A percentile compares a stretch with the other conserved stretches of the same genome.
These are phyloP conservation scores for Hericium rajendrae DNA, from an alignment of 768 basidiomycete genomes.

Conservation along the genomic window DNA sequence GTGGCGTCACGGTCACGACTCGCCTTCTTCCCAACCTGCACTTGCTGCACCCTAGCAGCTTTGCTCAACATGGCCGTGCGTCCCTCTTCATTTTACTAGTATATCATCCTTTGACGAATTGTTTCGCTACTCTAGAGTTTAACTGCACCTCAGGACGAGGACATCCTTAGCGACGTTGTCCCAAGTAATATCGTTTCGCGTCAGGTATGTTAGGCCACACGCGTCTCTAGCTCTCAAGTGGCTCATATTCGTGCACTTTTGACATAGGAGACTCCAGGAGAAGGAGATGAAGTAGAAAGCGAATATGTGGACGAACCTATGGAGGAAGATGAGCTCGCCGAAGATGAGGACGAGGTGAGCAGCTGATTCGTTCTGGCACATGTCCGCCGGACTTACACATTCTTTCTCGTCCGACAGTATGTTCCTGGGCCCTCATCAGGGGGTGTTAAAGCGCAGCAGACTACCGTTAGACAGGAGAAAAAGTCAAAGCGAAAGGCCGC, in stretches of 20 bases:
- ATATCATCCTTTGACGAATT: neutral
- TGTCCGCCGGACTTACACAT: neutral
- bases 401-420: constrained; percentile 29
- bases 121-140: neutral
- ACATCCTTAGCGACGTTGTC: constrained; percentile 83
- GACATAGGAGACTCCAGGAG: constrained; percentile 40
- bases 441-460: constrained; percentile 27
- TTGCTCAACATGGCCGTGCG: constrained; percentile 12
- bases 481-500: constrained; percentile 54
- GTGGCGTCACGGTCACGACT: neutral
- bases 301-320: constrained; percentile 45
- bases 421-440: constrained; percentile 25
- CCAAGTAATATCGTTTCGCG: constrained; percentile 88
- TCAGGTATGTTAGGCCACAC: constrained; percentile 40
- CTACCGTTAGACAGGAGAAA: constrained; percentile 32
- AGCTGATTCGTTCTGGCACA: neutral
- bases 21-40: neutral
- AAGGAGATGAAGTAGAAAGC: constrained; percentile 61
- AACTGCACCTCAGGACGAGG: constrained; percentile 43
- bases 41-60: neutral
- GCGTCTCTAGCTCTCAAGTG: constrained; percentile 5
- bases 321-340: constrained; percentile 52
- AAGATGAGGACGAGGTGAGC: constrained; percentile 25
- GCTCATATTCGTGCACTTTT: constrained; percentile 15
- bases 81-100: constrained; percentile 1